A percentile compares a stretch with the other conserved stretches of the same genome.
These are phyloP conservation scores for Didymosphaeria variabile DNA, from an alignment of 2,329 filamentous ascomycete species.

Conservation along the genomic window DNA sequence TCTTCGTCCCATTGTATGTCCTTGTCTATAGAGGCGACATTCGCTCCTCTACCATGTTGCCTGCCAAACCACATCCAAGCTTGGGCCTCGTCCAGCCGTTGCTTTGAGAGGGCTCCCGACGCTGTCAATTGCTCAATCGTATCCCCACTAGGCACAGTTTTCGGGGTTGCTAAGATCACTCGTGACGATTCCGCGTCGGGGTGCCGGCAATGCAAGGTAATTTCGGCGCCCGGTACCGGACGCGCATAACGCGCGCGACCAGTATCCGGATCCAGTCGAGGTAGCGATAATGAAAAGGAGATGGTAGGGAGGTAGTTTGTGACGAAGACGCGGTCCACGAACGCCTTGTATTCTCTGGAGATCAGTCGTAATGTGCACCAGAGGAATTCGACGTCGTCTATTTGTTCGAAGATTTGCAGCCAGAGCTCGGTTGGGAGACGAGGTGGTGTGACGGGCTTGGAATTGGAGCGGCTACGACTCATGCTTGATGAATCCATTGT, in stretches of 20 bases:
- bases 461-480: background rate
- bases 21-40: constrained; percentile 17
- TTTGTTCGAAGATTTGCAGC: constrained; percentile 16
- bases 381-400: constrained; percentile 23
- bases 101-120: constrained; percentile 19
- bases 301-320: constrained; percentile 25
- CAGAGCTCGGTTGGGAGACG: constrained; percentile 16
- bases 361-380: constrained; percentile 31
- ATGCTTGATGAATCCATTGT: background rate
- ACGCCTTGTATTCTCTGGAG: constrained; percentile 24
- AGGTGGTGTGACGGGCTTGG: background rate
- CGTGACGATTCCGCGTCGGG: constrained; percentile 9
- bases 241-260: constrained; percentile 24
- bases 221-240: constrained; percentile 22
- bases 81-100: constrained; percentile 29
- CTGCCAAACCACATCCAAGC: constrained; percentile 29
- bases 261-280: constrained; percentile 28
- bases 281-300: constrained; percentile 27
- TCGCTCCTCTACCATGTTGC: constrained; percentile 23
- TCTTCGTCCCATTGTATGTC: constrained; percentile 30
- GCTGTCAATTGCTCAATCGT: constrained; percentile 27
- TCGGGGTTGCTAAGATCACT: constrained; percentile 24
- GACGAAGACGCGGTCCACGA: constrained; percentile 30
- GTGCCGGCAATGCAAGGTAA: constrained; percentile 21
- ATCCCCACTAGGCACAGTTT: constrained; percentile 13